Evolutionary conservation across 1,284 basidiomycete species (phyloP), one percentile per base, ranked within the genome.

Genomic region (Xerocomus amazonicus): DNA sequence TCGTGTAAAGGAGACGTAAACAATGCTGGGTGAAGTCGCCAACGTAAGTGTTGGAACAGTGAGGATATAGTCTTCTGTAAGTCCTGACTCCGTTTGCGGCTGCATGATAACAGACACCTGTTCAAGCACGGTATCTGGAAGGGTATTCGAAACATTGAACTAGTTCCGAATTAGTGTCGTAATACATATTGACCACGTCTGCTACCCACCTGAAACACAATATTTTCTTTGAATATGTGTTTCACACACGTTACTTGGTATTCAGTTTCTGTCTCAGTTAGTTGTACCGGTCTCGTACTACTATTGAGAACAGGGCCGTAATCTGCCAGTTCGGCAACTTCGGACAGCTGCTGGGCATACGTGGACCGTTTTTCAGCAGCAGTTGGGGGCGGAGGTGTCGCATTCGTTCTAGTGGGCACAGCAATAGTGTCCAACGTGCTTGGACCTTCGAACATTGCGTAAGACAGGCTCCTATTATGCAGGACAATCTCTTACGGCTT

Each of bases 91-190:
- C 9, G 80, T 74, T 41, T 87, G 79, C 4, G 90, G 82, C 56
- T 87, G 80, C 86, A 98, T 96, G 59, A 93, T 80, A 10, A 99
- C 91, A n/a, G 93, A 90, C 16, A 97, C 92, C 60, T 95, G 85
- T 68, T 99, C 97, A 53, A 99, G 76, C 6, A 99, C 88, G 4
- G 92, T 95, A 67, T 99, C 97, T n/a, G 93, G 87, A 48, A 99
- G 80, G n/a, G 97, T 99, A 69, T 99, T 99, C 51, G 92, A 92
- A 45, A 99, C 84, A 73, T 98, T 97, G 82, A 93, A 98, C 88
- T 99, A 33, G 23, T 34, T 43, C 32, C 2, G 41, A 43, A 43
- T 59, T 29, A 59, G 55, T 33, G 38, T 31, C 27, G 4, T 13
- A 16, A 39, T 13, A 29, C 13, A 17, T 9, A 41, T 27, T 10